Evolutionary conservation across 2,329 filamentous ascomycete genomes (phyloP).

Genomic region (Apiospora rasikravindrae): DNA sequence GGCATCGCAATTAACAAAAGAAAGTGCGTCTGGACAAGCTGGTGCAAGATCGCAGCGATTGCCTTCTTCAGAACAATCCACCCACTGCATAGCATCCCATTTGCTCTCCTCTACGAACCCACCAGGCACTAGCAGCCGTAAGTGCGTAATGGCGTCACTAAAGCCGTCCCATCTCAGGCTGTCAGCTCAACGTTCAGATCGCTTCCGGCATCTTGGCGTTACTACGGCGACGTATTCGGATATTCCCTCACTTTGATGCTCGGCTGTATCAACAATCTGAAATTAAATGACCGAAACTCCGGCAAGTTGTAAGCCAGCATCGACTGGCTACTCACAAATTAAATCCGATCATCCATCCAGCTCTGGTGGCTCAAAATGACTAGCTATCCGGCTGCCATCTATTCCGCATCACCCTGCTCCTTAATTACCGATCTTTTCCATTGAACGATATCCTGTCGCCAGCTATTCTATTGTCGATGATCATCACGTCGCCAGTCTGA

Average conservation of each 20-base stretch:
- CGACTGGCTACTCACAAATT: background rate
- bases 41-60: background rate
- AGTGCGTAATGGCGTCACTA: background rate
- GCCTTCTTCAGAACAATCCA: background rate
- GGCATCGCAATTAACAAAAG: background rate
- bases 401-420: background rate
- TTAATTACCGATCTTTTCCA: background rate
- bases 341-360: background rate
- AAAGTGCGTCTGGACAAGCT: background rate
- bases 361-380: background rate
- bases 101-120: background rate
- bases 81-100: background rate
- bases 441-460: background rate
- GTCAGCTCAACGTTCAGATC: background rate
- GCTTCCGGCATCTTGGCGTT: background rate
- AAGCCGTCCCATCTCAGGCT: conserved; percentile 4
- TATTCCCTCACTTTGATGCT: background rate
- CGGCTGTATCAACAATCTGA: background rate
- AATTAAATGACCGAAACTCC: background rate
- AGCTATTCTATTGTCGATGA: background rate
- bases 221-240: background rate
- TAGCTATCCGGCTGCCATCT: background rate
- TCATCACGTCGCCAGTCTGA: no score
- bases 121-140: background rate
- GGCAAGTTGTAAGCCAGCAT: background rate